A percentile compares a stretch with the other conserved stretches of the same genome.
Conservation (phyloP, 176 grass and related monocot genomes). For the Luzula sylvatica region DNA sequence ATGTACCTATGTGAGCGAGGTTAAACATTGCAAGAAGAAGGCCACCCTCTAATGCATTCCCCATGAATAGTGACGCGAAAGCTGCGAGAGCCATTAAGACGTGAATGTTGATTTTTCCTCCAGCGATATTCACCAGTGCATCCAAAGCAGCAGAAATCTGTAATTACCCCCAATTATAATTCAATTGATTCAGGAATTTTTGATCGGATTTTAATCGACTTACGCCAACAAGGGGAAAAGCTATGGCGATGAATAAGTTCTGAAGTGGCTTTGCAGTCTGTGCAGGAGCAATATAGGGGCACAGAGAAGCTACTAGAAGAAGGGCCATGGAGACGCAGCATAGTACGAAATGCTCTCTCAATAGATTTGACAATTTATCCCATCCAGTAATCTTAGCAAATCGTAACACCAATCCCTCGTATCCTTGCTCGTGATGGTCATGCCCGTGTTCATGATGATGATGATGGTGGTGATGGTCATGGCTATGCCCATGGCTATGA, state of each 20-base stretch:
- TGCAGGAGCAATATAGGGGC: conserved; percentile 37
- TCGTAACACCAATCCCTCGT: conserved; percentile 41
- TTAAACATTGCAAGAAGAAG: conserved; percentile 99
- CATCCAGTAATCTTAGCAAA: conserved; percentile 70
- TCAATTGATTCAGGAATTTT: neutral
- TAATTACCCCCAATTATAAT: neutral
- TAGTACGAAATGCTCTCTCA: conserved; percentile 70
- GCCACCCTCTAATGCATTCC: conserved; percentile 92
- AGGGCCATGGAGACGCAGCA: conserved; percentile 87
- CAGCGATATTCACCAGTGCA: conserved; percentile 80
- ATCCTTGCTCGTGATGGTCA: conserved; percentile 11
- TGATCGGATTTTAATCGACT: neutral
- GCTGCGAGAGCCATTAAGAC: conserved; percentile 97
- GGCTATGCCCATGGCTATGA: conserved; percentile 5
- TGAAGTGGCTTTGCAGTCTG: conserved; percentile 29
- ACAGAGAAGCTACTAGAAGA: conserved; percentile 56
- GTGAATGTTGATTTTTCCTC: conserved; percentile 93
- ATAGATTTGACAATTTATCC: conserved; percentile 50
- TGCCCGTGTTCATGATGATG: conserved; percentile 10
- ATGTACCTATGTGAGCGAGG: conserved; percentile 87
- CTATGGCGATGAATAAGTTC: conserved; percentile 50
- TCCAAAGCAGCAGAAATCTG: conserved; percentile 93
- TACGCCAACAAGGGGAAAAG: conserved; percentile 98
- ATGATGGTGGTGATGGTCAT: neutral
- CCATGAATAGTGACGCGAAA: conserved; percentile 98